Conservation (phyloP, 352 stramenopile species). For the Halophytophthora polymorphica region DNA sequence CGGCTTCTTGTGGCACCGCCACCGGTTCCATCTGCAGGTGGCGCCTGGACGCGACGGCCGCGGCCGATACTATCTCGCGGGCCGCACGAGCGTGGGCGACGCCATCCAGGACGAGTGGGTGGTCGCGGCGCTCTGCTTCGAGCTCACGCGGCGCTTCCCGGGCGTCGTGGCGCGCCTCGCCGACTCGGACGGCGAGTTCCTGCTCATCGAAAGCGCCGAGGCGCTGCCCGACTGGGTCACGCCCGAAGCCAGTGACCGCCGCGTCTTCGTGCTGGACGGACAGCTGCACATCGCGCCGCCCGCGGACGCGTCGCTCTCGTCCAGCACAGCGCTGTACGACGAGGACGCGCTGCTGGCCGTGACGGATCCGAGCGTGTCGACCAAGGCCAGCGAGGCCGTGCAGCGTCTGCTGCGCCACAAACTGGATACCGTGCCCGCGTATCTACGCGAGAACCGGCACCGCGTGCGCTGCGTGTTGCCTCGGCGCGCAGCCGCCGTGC, state of each 20-base stretch:
- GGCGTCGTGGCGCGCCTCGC: constrained; percentile 34
- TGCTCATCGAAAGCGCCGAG: constrained; percentile 77
- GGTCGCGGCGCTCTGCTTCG: constrained; percentile 40
- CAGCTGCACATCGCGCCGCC: constrained; percentile 42
- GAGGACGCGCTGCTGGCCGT: constrained; percentile 35
- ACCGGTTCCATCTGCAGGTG: constrained; percentile 42
- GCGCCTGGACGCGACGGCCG: background rate
- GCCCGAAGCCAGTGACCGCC: constrained; percentile 45
- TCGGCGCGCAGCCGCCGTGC: constrained; percentile 24
- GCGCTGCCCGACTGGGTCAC: constrained; percentile 62
- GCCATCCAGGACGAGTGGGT: constrained; percentile 78
- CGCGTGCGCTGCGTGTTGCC: constrained; percentile 47
- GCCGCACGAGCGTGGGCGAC: constrained; percentile 42
- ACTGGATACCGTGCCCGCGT: constrained; percentile 31
- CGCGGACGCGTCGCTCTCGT: background rate
- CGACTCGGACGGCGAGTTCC: constrained; percentile 69
- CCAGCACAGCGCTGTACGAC: constrained; percentile 14
- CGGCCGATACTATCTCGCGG: constrained; percentile 33
- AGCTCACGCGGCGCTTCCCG: constrained; percentile 32
- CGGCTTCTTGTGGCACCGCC: constrained; percentile 54
- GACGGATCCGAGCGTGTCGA: constrained; percentile 15
- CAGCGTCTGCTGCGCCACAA: constrained; percentile 41
- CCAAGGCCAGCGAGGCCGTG: constrained; percentile 32
- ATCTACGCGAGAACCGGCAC: constrained; percentile 52
- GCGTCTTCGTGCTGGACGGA: constrained; percentile 45